Evolutionary conservation across 2,329 filamentous ascomycete genomes (phyloP).

Genomic region (Lecanosticta acicola): DNA sequence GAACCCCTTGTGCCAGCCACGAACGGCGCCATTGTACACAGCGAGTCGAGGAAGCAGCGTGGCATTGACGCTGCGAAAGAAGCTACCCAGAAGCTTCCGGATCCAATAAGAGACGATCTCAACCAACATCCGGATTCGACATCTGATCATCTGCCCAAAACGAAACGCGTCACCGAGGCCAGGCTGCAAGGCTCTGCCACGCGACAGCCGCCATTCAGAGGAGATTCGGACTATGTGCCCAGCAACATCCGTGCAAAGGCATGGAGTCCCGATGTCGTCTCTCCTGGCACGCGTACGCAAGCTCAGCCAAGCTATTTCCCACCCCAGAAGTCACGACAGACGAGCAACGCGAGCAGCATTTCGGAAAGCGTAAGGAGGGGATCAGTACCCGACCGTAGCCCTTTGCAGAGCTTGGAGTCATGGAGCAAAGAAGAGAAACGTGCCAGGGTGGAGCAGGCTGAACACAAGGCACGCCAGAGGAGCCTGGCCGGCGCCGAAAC

Average conservation of each 20-base stretch:
- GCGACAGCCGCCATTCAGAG: constrained; percentile 13
- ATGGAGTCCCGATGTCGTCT: constrained; percentile 27
- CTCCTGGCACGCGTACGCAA: constrained; percentile 14
- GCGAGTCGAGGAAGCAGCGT: constrained; percentile 13
- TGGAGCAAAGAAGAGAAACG: constrained; percentile 96
- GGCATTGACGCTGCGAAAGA: constrained; percentile 9
- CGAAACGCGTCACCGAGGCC: constrained; percentile 13
- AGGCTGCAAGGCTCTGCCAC: constrained; percentile 9
- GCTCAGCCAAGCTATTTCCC: background rate
- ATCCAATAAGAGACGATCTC: constrained; percentile 8
- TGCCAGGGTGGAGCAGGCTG: constrained; percentile 75
- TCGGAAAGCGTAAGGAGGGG: constrained; percentile 33
- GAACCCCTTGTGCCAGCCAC: constrained; percentile 6
- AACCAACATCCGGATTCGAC: constrained; percentile 7
- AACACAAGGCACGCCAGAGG: constrained; percentile 62
- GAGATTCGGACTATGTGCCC: constrained; percentile 26
- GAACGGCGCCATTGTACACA: constrained; percentile 10
- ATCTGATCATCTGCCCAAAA: constrained; percentile 8
- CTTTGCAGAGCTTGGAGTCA: constrained; percentile 86
- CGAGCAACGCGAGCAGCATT: constrained; percentile 19
- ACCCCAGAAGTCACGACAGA: constrained; percentile 17
- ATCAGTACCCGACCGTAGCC: constrained; percentile 76
- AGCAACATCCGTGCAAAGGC: constrained; percentile 25
- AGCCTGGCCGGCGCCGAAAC: constrained; percentile 8
- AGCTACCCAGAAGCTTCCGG: background rate